Evolutionary conservation across 2,329 filamentous ascomycete species (phyloP).

Genomic region (Xylariaceae sp.): DNA sequence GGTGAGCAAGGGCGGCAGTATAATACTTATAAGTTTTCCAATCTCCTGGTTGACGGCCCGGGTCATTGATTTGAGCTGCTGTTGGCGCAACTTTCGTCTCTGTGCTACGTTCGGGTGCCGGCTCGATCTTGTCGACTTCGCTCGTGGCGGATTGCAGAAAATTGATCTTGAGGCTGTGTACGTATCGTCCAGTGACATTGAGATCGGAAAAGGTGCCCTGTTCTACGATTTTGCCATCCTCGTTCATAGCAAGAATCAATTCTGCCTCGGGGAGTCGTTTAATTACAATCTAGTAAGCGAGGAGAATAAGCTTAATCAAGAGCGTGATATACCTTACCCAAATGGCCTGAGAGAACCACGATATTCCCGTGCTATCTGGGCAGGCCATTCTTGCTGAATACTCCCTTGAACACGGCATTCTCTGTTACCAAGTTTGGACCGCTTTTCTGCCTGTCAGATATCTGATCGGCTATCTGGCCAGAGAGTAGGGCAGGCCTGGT

Average conservation of each 20-base stretch:
- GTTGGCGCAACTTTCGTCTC: background rate
- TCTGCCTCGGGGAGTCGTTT: slow-evolving; percentile 16
- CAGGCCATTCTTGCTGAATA: slow-evolving; percentile 15
- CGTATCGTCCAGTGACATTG: slow-evolving; percentile 9
- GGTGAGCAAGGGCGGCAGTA: slow-evolving; percentile 8
- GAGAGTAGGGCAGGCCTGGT: background rate
- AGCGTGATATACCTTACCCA: background rate
- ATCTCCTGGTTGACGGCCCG: slow-evolving; percentile 18
- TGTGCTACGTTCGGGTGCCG: background rate
- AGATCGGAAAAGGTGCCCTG: slow-evolving; percentile 14
- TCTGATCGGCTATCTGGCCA: slow-evolving; percentile 4
- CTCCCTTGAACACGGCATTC: slow-evolving; percentile 2
- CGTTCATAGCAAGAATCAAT: slow-evolving; percentile 11
- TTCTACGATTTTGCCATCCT: slow-evolving; percentile 14
- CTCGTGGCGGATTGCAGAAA: background rate
- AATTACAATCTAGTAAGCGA: slow-evolving; percentile 1
- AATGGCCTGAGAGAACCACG: slow-evolving; percentile 24
- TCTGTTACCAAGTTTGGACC: slow-evolving; percentile 15
- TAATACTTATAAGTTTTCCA: slow-evolving; percentile 25
- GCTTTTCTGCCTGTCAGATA: slow-evolving; percentile 20
- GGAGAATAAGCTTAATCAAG: background rate
- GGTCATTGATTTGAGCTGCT: slow-evolving; percentile 1
- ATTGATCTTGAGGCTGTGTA: slow-evolving; percentile 19
- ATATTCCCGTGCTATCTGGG: slow-evolving; percentile 5
- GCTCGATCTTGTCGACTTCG: background rate